Conservation (phyloP, 2,329 filamentous ascomycete species). For the Xylaria digitata region DNA sequence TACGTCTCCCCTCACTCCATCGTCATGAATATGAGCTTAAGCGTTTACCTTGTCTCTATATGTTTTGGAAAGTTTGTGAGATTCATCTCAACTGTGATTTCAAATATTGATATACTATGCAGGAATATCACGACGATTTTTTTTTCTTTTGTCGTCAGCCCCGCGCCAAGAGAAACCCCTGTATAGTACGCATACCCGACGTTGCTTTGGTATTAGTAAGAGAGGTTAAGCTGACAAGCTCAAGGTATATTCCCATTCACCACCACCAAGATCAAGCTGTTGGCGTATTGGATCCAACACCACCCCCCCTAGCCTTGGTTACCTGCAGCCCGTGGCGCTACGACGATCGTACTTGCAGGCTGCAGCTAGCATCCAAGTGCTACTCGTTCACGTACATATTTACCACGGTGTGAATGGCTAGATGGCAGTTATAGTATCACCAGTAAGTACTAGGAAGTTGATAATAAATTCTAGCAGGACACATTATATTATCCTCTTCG, state of each 20-base stretch:
- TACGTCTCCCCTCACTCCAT: background rate
- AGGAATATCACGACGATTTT: slow-evolving; percentile 11
- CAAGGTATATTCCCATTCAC: background rate
- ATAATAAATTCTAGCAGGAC: background rate
- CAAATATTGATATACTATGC: slow-evolving; percentile 13
- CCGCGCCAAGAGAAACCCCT: slow-evolving; percentile 6
- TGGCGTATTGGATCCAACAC: background rate
- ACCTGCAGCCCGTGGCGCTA: slow-evolving; percentile 6
- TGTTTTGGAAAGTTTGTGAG: background rate
- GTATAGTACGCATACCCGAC: slow-evolving; percentile 5
- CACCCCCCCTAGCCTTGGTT: slow-evolving; percentile 1
- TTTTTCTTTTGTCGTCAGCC: slow-evolving; percentile 22
- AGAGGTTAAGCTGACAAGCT: slow-evolving; percentile 5
- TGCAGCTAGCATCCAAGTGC: slow-evolving; percentile 2
- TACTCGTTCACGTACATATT: background rate
- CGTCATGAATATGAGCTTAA: background rate
- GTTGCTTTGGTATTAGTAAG: background rate
- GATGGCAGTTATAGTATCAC: background rate
- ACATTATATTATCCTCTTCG: background rate
- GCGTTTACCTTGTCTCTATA: background rate
- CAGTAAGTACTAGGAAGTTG: background rate
- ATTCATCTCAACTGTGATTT: slow-evolving; percentile 17
- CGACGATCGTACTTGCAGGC: slow-evolving; percentile 19
- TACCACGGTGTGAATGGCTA: background rate
- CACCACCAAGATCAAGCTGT: background rate